Evolutionary conservation across 2,329 filamentous ascomycete species (phyloP).

Genomic region (Colletotrichum higginsianum): DNA sequence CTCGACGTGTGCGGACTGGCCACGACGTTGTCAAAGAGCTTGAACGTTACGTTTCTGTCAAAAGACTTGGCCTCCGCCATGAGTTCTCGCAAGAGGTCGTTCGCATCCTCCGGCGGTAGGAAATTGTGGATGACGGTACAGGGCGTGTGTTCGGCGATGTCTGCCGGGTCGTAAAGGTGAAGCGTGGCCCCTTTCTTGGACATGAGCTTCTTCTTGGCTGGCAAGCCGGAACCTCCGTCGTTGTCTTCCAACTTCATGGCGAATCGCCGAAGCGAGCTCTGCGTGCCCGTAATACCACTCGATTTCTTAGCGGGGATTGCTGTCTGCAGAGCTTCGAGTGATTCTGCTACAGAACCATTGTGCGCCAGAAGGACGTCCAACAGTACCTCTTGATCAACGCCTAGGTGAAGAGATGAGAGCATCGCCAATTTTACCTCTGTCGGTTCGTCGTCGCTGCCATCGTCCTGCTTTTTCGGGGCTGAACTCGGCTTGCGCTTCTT

Average conservation of each 20-base stretch:
- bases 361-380: slow-evolving; percentile 85
- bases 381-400: slow-evolving; percentile 74
- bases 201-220: slow-evolving; percentile 65
- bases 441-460: slow-evolving; percentile 80
- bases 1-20: slow-evolving; percentile 86
- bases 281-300: slow-evolving; percentile 63
- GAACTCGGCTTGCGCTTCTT: slow-evolving; percentile 65
- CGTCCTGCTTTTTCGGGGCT: slow-evolving; percentile 42
- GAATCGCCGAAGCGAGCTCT: slow-evolving; percentile 75
- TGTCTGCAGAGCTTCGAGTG: slow-evolving; percentile 69
- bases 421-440: slow-evolving; percentile 93
- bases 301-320: slow-evolving; percentile 52
- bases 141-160: slow-evolving; percentile 87
- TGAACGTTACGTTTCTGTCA: slow-evolving; percentile 77
- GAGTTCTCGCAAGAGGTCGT: slow-evolving; percentile 81
- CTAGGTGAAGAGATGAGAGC: slow-evolving; percentile 82
- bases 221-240: slow-evolving; percentile 31
- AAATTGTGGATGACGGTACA: slow-evolving; percentile 96
- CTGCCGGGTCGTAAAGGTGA: slow-evolving; percentile 84
- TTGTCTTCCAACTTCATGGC: slow-evolving; percentile 44
- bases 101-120: slow-evolving; percentile 79
- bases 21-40: slow-evolving; percentile 90
- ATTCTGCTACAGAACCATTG: slow-evolving; percentile 80
- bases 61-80: slow-evolving; percentile 81
- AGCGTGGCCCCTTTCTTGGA: slow-evolving; percentile 86